A percentile compares a stretch with the other conserved stretches of the same genome.
phyloP scores from a whole-genome alignment of 192 early-diverging fungal species.

The Funneliformis geosporum region DNA sequence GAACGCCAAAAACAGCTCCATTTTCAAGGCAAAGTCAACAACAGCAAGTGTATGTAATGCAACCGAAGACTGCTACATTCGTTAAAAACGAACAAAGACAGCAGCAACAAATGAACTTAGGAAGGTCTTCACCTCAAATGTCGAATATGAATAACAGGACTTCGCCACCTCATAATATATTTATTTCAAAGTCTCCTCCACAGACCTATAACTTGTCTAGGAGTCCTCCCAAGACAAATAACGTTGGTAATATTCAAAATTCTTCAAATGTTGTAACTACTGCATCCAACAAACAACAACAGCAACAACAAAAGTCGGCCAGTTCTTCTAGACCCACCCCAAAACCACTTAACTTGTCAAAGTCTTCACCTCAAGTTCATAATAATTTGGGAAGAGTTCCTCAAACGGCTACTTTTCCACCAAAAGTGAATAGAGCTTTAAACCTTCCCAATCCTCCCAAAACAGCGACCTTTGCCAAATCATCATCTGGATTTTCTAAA shows the following conservation, averaged over 20 bases:
- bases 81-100: neutral
- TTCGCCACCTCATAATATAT: neutral
- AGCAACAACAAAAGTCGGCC: conserved; percentile 8
- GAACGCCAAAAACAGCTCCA: conserved; percentile 27
- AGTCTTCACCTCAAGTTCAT: conserved; percentile 11
- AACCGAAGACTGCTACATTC: neutral
- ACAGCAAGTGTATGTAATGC: conserved; percentile 9
- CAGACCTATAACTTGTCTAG: neutral
- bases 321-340: conserved; percentile 19
- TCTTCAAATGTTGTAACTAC: neutral
- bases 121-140: conserved; percentile 17
- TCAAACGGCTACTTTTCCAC: conserved; percentile 35
- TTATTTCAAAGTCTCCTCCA: conserved; percentile 24
- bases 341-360: conserved; percentile 33
- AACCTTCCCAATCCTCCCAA: conserved; percentile 33
- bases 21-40: conserved; percentile 26
- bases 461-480: conserved; percentile 28
- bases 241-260: neutral
- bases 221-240: conserved; percentile 18
- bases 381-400: conserved; percentile 24
- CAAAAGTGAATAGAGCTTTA: conserved; percentile 27
- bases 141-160: neutral
- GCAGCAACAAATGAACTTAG: conserved; percentile 22
- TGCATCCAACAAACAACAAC: neutral
- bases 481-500: conserved; percentile 28